Conservation (phyloP, 495 filamentous ascomycete genomes). For the Sabuloglossum arenarium region DNA sequence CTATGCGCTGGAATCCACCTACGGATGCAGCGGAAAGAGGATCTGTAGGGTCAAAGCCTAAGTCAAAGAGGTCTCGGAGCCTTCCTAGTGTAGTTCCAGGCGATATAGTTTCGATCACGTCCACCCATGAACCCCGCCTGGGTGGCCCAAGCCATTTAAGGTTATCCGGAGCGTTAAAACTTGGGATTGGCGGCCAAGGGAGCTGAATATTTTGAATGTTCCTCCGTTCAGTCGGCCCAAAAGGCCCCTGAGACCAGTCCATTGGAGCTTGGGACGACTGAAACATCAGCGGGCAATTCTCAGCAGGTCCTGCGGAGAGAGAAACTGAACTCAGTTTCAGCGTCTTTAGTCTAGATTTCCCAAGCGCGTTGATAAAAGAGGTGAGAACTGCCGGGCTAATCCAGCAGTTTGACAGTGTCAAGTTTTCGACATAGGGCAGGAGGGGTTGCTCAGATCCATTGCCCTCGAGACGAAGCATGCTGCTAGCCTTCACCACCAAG, state of each 20-base stretch:
- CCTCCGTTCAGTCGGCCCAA: neutral
- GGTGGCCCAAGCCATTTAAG: constrained; percentile 2
- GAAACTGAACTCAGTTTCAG: constrained; percentile 22
- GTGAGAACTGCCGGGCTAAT: constrained; percentile 20
- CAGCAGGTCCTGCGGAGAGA: constrained; percentile 10
- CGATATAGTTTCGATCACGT: constrained; percentile 21
- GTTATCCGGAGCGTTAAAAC: neutral
- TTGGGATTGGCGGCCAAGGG: neutral
- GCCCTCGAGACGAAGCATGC: constrained; percentile 15
- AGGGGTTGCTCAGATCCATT: constrained; percentile 13
- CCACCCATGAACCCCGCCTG: constrained; percentile 18
- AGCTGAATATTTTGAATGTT: neutral
- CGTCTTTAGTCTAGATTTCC: constrained; percentile 10
- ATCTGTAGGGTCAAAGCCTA: neutral
- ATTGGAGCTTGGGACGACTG: neutral
- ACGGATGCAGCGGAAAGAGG: neutral
- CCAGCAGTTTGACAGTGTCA: constrained; percentile 37
- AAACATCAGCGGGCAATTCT: neutral
- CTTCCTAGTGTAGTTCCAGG: constrained; percentile 10
- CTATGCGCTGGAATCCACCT: neutral
- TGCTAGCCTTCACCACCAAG: constrained; percentile 11
- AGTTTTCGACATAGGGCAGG: constrained; percentile 23
- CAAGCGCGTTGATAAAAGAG: constrained; percentile 13
- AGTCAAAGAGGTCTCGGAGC: neutral
- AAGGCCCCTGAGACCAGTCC: neutral